Evolutionary conservation across 108 stramenopile genomes (phyloP).

Genomic region (Cylindrotheca fusiformis): DNA sequence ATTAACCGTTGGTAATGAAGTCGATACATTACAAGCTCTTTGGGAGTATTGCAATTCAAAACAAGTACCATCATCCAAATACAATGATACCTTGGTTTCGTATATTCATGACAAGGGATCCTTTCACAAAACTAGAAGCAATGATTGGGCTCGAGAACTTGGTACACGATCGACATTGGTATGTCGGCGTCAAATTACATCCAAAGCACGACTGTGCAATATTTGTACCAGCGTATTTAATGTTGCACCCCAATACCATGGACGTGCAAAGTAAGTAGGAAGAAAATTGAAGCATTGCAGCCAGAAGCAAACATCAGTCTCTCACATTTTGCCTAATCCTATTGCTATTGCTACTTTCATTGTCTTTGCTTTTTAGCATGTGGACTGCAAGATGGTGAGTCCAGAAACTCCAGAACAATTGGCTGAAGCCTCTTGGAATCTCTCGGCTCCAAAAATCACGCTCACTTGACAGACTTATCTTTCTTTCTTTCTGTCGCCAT

Average conservation of each 20-base stretch:
- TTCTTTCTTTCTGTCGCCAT: too few species aligned
- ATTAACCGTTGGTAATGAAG: slow-evolving; percentile 5
- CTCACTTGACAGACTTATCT: too few species aligned
- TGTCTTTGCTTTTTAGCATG: slow-evolving; percentile 5
- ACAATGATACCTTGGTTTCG: slow-evolving; percentile 8
- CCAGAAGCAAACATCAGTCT: too few species aligned
- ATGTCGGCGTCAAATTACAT: slow-evolving; percentile 4
- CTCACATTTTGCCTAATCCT: too few species aligned
- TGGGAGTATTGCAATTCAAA: slow-evolving; percentile 22
- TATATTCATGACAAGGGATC: slow-evolving; percentile 33
- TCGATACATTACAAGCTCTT: slow-evolving; percentile 9
- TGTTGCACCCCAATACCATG: slow-evolving; percentile 18
- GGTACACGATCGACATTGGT: slow-evolving; percentile 16
- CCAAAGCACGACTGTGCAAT: slow-evolving; percentile 11
- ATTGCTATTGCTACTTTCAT: background rate
- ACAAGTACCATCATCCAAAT: background rate
- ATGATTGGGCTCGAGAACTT: slow-evolving; percentile 15
- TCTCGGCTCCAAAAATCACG: too few species aligned
- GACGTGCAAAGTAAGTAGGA: slow-evolving; percentile 15
- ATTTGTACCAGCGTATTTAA: slow-evolving; percentile 15
- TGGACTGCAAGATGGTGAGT: slow-evolving; percentile 18
- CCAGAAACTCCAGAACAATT: too few species aligned
- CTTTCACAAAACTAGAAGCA: slow-evolving; percentile 15
- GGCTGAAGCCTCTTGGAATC: too few species aligned
- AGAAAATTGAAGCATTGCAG: too few species aligned